Percentiles rank a stretch among this genome's conserved stretches.
Evolutionary conservation across 257 asterid genomes (phyloP).

Genomic region (Misopates orontium): DNA sequence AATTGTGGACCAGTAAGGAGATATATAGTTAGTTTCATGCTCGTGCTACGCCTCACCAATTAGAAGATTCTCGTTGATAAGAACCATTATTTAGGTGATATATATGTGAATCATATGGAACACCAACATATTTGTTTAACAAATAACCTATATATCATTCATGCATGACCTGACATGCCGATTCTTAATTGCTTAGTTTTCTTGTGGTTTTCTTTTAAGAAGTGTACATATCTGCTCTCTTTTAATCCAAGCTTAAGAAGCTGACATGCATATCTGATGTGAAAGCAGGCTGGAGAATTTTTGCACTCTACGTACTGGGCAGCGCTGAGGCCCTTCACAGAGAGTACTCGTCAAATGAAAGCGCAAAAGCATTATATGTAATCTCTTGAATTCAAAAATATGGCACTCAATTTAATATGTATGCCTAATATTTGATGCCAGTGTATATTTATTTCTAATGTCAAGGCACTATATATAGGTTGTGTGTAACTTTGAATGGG

Average conservation of each 20-base stretch:
- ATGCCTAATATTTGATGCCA: slow-evolving; percentile 1
- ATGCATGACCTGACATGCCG: slow-evolving; percentile 18
- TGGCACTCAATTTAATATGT: slow-evolving; percentile 21
- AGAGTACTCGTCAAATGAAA: slow-evolving; percentile 65
- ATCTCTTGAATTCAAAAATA: slow-evolving; percentile 60
- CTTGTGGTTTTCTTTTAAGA: neutral
- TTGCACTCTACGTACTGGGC: slow-evolving; percentile 77
- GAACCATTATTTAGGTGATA: slow-evolving; percentile 2
- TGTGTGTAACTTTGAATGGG: neutral
- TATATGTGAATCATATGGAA: slow-evolving; percentile 13
- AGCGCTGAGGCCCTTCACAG: slow-evolving; percentile 80
- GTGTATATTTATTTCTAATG: too few species aligned
- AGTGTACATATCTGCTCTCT: neutral
- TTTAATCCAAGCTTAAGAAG: slow-evolving; percentile 11
- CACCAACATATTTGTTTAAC: neutral
- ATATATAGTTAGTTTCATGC: neutral
- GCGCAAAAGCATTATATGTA: slow-evolving; percentile 83
- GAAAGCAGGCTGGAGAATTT: slow-evolving; percentile 76
- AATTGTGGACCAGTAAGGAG: slow-evolving; percentile 11
- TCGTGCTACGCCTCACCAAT: too few species aligned
- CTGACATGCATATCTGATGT: slow-evolving; percentile 21
- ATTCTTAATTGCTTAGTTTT: neutral
- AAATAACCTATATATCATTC: too few species aligned
- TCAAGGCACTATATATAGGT: too few species aligned
- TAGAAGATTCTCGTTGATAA: too few species aligned